A percentile compares a stretch with the other conserved stretches of the same genome.
phyloP scores from a whole-genome alignment of 768 basidiomycete genomes.

The Russula olivacea region DNA sequence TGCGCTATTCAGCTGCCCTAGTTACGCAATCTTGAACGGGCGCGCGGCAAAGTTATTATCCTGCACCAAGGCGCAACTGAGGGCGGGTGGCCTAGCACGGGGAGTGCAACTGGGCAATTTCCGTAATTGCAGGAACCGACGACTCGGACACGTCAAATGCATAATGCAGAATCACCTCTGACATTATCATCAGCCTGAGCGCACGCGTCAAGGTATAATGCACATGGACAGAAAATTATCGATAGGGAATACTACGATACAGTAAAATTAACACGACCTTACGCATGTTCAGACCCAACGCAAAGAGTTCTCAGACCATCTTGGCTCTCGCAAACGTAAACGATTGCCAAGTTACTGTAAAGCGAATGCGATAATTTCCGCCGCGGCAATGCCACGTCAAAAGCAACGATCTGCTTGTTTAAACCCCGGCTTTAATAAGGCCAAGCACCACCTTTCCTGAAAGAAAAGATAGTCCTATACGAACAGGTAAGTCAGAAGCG shows the following conservation, averaged over 20 bases:
- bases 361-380: background rate
- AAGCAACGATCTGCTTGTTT: background rate
- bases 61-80: too few species aligned
- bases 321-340: background rate
- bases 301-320: background rate
- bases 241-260: background rate
- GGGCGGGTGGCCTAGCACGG: background rate
- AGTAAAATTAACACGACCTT: background rate
- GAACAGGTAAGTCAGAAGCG: background rate
- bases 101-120: background rate
- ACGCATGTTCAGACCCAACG: background rate
- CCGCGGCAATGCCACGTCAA: background rate
- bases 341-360: background rate
- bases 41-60: too few species aligned
- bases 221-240: background rate
- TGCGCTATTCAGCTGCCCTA: too few species aligned
- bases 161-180: background rate
- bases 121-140: too few species aligned
- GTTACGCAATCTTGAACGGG: too few species aligned
- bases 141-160: too few species aligned
- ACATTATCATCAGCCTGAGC: background rate
- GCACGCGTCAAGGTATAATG: background rate
- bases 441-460: conserved; percentile 16
- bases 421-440: conserved; percentile 14
- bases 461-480: background rate